These are phyloP conservation scores for Osmanthus fragrans DNA, from an alignment of 257 asterid genomes.

Conservation along the genomic window DNA sequence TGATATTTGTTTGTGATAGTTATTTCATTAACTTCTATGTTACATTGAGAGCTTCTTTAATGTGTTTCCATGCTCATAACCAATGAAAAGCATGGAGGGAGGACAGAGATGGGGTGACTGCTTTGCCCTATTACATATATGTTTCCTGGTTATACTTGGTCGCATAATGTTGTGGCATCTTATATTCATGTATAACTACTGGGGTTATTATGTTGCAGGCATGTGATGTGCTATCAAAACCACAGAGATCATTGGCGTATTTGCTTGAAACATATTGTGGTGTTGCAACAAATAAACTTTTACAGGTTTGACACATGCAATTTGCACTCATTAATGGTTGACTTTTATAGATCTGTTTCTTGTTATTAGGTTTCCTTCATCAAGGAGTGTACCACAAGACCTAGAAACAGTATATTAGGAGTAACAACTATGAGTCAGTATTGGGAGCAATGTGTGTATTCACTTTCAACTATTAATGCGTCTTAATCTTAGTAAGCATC, in stretches of 20 bases:
- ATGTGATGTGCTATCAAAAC: constrained; percentile 78
- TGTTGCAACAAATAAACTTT: constrained; percentile 65
- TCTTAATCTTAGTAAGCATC: neutral
- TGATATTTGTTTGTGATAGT: neutral
- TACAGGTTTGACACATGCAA: constrained; percentile 58
- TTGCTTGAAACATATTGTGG: constrained; percentile 80
- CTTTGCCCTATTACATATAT: constrained; percentile 4
- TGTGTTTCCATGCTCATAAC: constrained; percentile 21
- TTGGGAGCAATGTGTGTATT: constrained; percentile 1
- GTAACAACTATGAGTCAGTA: neutral
- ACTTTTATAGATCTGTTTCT: neutral
- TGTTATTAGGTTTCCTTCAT: constrained; percentile 12
- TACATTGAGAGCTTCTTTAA: constrained; percentile 9
- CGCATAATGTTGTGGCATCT: neutral
- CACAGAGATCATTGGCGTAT: constrained; percentile 93
- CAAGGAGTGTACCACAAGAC: constrained; percentile 4
- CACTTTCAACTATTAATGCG: neutral
- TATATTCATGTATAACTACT: constrained; percentile 21
- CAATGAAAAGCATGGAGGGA: constrained; percentile 15
- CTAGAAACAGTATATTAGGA: constrained; percentile 4
- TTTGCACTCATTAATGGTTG: constrained; percentile 14
- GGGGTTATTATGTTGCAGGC: constrained; percentile 54
- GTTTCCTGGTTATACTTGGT: constrained; percentile 12
- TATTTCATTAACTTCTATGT: constrained; percentile 8
- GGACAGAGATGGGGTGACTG: constrained; percentile 12